These are phyloP conservation scores for Trichoderma endophyticum DNA, from an alignment of 2,329 filamentous ascomycete genomes.

Conservation along the genomic window DNA sequence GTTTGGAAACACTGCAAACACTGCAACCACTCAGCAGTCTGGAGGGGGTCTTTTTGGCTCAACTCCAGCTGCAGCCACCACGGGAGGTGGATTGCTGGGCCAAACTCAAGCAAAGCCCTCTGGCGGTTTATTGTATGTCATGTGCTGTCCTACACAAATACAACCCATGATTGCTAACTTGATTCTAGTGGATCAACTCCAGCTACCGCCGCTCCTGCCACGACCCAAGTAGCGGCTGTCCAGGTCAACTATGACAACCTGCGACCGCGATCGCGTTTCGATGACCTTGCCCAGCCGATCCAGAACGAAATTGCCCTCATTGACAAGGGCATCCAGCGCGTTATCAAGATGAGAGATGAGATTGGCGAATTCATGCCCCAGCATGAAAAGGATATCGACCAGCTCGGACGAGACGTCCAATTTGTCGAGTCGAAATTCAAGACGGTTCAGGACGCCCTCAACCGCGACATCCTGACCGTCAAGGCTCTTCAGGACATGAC, in stretches of 20 bases:
- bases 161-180: slow-evolving; percentile 19
- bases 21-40: slow-evolving; percentile 25
- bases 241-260: slow-evolving; percentile 77
- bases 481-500: slow-evolving; percentile 58
- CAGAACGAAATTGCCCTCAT: slow-evolving; percentile 74
- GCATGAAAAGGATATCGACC: slow-evolving; percentile 47
- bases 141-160: not conserved
- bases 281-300: slow-evolving; percentile 79
- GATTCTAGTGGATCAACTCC: slow-evolving; percentile 31
- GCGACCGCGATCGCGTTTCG: slow-evolving; percentile 84
- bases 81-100: slow-evolving; percentile 30
- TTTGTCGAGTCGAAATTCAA: slow-evolving; percentile 50
- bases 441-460: slow-evolving; percentile 43
- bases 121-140: slow-evolving; percentile 33
- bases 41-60: slow-evolving; percentile 32
- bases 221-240: slow-evolving; percentile 63
- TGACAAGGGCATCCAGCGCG: slow-evolving; percentile 75
- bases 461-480: slow-evolving; percentile 60
- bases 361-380: slow-evolving; percentile 65
- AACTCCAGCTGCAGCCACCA: slow-evolving; percentile 22
- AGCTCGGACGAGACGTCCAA: slow-evolving; percentile 46
- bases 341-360: slow-evolving; percentile 74
- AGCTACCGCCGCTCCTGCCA: slow-evolving; percentile 34
- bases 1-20: slow-evolving; percentile 26
- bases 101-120: slow-evolving; percentile 35